Evolutionary conservation across 2,329 filamentous ascomycete species (phyloP), one percentile per base, ranked within the genome.

Genomic region (Sporothrix dimorphospora): DNA sequence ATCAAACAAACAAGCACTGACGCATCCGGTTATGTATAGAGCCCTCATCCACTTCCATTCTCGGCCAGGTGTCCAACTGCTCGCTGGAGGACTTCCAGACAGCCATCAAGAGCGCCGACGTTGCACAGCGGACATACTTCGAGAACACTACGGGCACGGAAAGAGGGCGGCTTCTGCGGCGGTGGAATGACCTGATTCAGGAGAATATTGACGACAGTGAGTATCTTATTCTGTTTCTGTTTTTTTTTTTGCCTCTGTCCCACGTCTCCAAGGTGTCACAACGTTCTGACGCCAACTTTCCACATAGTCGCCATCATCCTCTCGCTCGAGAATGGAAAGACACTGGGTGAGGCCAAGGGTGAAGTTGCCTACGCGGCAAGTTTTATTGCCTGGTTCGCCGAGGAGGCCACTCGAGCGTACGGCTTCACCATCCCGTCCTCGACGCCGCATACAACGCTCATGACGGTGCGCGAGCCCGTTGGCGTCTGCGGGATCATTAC

Each of bases 401-500:
- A 94, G 80, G 92, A 94, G 82, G 92, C 92, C 2, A 91, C 91
- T 2, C 84, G 92, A 59, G 82, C 87, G 49, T 92, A 93, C 77
- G 94, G 94, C 71, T 89, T 93, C 76, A 91, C 90, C 19, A 94
- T 95, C 76, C 89, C 90, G 30, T 34, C 30, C 14, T 86, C 91
- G 14, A 90, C 87, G 30, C 30, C 7, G 84, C 91, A 1, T 85
- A 91, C 0, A 90, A 89, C 4, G 94, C 95, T 81, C 86, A 93
- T 70, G 88, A 96, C 92, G 0, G 82, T 93, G 78, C 94, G 93
- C 82, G 92, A 97, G 81, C 93, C 94, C 0, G 89, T 97, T 19
- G 94, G 93, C 70, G 93, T 97, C 16, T 93, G 91, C 78, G 93
- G 91, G 2, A 83, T 96, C 68, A 93, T 97, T 74, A 94, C 93